Conservation (phyloP, 2,329 filamentous ascomycete species). For the Alternaria gaisen region DNA sequence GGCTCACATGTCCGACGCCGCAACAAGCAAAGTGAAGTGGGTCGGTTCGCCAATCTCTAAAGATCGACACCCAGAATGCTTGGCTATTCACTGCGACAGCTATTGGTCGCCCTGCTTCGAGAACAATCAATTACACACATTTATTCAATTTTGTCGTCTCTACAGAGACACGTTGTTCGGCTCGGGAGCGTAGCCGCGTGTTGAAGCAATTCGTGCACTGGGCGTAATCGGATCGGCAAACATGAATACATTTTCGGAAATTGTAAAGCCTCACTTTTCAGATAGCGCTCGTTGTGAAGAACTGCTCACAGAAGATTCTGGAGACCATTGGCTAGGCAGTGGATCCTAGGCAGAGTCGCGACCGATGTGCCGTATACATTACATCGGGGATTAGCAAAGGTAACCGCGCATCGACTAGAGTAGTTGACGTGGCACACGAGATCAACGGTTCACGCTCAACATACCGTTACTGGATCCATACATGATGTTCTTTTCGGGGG, state of each 20-base stretch:
- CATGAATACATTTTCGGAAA: background rate
- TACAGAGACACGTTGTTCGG: background rate
- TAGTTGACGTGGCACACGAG: constrained; percentile 3
- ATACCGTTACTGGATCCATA: background rate
- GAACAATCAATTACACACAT: background rate
- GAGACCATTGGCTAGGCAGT: background rate
- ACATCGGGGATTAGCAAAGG: background rate
- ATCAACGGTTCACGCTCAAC: constrained; percentile 1
- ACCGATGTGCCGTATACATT: constrained; percentile 2
- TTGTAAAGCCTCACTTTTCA: constrained; percentile 2
- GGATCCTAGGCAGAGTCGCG: background rate
- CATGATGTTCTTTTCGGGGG: background rate
- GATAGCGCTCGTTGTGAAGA: background rate
- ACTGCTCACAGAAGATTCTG: background rate
- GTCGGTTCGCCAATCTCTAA: background rate
- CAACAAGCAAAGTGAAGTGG: constrained; percentile 4
- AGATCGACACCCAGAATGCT: background rate
- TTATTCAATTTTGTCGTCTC: background rate
- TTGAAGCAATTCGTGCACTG: background rate
- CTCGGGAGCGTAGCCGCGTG: background rate
- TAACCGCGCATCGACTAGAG: background rate
- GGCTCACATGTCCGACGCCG: background rate
- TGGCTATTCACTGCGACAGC: background rate
- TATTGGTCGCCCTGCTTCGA: constrained; percentile 2
- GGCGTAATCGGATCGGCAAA: constrained; percentile 5